Conservation (phyloP, 768 basidiomycete species). For the Tephrocybe sp. region DNA sequence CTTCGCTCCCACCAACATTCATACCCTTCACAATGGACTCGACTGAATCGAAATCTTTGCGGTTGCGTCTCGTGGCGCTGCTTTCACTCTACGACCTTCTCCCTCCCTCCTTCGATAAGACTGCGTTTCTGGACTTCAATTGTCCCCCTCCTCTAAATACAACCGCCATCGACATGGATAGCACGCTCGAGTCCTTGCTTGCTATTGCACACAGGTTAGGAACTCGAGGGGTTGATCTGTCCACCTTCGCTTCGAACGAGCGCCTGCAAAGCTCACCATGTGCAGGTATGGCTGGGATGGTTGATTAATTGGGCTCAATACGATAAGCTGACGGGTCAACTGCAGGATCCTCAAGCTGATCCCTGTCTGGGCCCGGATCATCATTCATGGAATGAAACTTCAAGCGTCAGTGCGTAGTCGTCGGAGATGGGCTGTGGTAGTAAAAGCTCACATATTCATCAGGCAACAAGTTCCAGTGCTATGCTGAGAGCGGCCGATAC, state of each 20-base stretch:
- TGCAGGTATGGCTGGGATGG: neutral
- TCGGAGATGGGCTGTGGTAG: no score
- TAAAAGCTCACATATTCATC: no score
- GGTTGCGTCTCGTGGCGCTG: constrained; percentile 17
- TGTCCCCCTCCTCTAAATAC: constrained; percentile 15
- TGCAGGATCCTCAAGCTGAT: neutral
- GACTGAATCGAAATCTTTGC: constrained; percentile 12
- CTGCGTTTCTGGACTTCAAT: constrained; percentile 18
- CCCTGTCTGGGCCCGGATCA: neutral
- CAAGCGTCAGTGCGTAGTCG: constrained; percentile 2
- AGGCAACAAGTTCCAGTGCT: no score
- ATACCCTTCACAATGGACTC: constrained; percentile 10
- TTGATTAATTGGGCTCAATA: neutral
- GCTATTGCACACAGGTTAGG: constrained; percentile 14
- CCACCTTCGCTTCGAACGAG: neutral
- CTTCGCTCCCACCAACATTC: neutral
- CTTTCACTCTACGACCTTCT: constrained; percentile 20
- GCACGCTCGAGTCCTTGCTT: constrained; percentile 10
- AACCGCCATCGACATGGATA: constrained; percentile 15
- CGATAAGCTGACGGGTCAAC: no score
- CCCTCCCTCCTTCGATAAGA: constrained; percentile 16
- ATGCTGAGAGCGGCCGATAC: no score
- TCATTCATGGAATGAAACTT: neutral
- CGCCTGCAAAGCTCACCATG: neutral
- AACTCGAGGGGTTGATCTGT: neutral